These are phyloP conservation scores for Inosperma sp. DNA, from an alignment of 768 basidiomycete species.

Conservation along the genomic window DNA sequence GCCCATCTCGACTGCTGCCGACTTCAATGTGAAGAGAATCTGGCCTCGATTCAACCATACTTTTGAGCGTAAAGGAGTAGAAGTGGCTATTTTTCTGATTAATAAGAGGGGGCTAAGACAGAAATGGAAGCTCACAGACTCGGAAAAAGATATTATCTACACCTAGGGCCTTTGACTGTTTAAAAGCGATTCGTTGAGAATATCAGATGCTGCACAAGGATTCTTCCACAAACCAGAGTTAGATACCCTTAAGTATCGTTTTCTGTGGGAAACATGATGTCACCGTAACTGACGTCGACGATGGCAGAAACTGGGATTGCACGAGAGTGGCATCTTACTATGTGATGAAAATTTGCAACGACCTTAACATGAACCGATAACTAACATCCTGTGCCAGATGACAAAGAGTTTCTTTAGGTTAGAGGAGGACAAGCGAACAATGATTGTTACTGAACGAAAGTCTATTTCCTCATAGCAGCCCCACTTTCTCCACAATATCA, in stretches of 20 bases:
- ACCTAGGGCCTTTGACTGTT: not conserved
- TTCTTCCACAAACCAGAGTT: not conserved
- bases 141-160: not conserved
- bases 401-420: no score
- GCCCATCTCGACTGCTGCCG: not conserved
- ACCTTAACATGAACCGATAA: no score
- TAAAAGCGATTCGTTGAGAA: not conserved
- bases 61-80: not conserved
- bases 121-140: not conserved
- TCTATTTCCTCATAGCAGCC: no score
- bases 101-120: not conserved
- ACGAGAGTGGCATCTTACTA: no score
- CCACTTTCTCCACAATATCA: no score
- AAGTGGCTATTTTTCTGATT: not conserved
- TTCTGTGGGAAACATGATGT: slow-evolving; percentile 10
- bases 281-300: not conserved
- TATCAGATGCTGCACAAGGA: not conserved
- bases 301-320: no score
- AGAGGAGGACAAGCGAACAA: no score
- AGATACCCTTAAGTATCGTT: slow-evolving; percentile 5
- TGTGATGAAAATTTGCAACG: no score
- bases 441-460: no score
- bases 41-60: slow-evolving; percentile 3
- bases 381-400: no score
- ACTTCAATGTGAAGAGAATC: not conserved